These are phyloP conservation scores for Debaryomyces tyrocola DNA, from an alignment of 805 yeast species.

Conservation along the genomic window DNA sequence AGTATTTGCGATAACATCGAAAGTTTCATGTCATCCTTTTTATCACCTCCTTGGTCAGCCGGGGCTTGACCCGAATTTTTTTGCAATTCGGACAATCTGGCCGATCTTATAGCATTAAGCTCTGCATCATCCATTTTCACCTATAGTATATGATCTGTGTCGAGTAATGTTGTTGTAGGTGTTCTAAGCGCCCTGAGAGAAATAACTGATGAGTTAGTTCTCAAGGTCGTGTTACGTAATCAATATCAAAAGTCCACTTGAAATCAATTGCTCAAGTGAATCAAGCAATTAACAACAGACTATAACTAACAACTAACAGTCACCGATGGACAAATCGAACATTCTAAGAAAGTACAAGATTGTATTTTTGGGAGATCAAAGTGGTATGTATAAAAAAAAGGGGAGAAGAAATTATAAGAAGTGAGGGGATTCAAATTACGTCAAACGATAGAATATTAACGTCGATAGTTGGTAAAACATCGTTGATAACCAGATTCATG, in stretches of 20 bases:
- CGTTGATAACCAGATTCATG: conserved; percentile 95
- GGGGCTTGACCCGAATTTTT: conserved; percentile 42
- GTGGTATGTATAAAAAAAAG: conserved; percentile 46
- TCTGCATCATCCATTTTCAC: conserved; percentile 78
- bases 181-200: not conserved
- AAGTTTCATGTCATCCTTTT: conserved; percentile 40
- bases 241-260: not conserved
- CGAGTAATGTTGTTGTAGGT: not conserved
- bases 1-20: conserved; percentile 64
- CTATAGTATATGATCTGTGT: not conserved
- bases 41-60: conserved; percentile 5
- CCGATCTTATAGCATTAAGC: conserved; percentile 85
- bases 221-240: not conserved
- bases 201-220: too few species aligned
- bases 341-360: conserved; percentile 74
- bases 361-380: conserved; percentile 95
- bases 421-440: not conserved
- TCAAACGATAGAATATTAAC: conserved; percentile 2
- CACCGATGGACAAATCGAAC: conserved; percentile 26
- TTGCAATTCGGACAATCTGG: conserved; percentile 85
- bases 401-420: not conserved
- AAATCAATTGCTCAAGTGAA: not conserved
- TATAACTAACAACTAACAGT: not conserved
- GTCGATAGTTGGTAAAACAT: conserved; percentile 81
- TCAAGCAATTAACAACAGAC: not conserved